Percentiles rank a stretch among this genome's conserved stretches.
These are phyloP conservation scores for Fraxinus albicans DNA, from an alignment of 305 asterid species.

Conservation along the genomic window DNA sequence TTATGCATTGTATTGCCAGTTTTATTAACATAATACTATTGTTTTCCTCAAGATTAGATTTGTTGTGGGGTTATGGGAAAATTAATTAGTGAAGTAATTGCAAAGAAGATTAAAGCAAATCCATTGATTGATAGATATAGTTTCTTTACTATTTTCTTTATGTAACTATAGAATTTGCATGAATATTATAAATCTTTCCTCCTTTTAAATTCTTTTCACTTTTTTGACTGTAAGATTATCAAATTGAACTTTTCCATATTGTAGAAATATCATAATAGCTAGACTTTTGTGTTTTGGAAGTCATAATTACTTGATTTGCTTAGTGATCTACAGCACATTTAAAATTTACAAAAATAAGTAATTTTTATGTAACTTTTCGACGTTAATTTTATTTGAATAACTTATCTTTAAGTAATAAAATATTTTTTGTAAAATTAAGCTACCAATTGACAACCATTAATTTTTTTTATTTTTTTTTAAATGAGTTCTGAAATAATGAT, in stretches of 20 bases:
- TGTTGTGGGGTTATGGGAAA: constrained; percentile 17
- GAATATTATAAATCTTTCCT: not conserved
- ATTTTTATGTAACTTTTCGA: not conserved
- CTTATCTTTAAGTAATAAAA: too few relatives aligned
- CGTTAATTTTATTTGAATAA: not conserved
- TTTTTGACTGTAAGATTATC: not conserved
- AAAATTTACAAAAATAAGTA: not conserved
- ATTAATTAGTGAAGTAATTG: not conserved
- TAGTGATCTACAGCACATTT: not conserved
- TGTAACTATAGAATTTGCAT: not conserved
- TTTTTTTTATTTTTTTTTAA: too few relatives aligned
- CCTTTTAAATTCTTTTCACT: not conserved
- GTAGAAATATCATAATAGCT: not conserved
- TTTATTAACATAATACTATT: constrained; percentile 2
- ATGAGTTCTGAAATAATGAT: too few relatives aligned
- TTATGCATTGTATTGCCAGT: not conserved
- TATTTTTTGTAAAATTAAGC: too few relatives aligned
- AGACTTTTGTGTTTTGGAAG: not conserved
- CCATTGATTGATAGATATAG: not conserved
- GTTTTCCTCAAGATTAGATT: constrained; percentile 28
- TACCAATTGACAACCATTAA: too few relatives aligned
- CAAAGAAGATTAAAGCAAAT: constrained; percentile 11
- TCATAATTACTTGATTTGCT: constrained; percentile 23
- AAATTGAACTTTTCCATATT: not conserved
- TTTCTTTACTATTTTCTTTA: not conserved